phyloP scores from a whole-genome alignment of 768 basidiomycete genomes.

The Cytidiella melzeri region DNA sequence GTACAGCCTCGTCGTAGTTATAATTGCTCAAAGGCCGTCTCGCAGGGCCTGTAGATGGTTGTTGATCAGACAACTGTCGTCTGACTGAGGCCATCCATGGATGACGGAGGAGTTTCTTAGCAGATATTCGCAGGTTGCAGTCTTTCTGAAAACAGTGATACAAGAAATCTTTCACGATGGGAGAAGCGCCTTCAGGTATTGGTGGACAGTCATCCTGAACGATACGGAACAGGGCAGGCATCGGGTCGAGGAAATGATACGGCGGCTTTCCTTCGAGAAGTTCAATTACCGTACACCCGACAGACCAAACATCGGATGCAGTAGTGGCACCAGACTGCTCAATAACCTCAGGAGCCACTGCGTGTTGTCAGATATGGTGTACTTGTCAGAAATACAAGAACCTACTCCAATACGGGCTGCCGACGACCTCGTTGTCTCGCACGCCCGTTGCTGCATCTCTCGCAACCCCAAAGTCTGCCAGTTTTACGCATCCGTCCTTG shows the following conservation, averaged over 20 bases:
- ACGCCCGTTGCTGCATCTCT: conserved; percentile 70
- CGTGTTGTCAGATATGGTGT: no score
- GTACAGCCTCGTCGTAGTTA: conserved; percentile 89
- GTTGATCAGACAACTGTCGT: conserved; percentile 54
- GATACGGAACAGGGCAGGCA: conserved; percentile 98
- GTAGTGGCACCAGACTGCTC: conserved; percentile 97
- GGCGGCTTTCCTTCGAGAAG: conserved; percentile 89
- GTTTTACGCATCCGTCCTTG: conserved; percentile 96
- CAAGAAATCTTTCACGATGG: conserved; percentile 93
- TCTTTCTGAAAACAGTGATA: conserved; percentile 99
- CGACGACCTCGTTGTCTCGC: conserved; percentile 88
- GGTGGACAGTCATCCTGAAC: conserved; percentile 98
- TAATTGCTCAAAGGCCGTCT: conserved; percentile 66
- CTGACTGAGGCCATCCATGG: conserved; percentile 93
- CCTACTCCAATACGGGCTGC: conserved; percentile 98
- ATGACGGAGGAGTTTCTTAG: conserved; percentile 86
- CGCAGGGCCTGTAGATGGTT: conserved; percentile 29
- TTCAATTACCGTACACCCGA: conserved; percentile 95
- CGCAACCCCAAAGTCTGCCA: conserved; percentile 99
- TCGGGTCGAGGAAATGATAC: conserved; percentile 92
- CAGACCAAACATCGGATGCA: conserved; percentile 91
- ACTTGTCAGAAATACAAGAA: conserved; percentile 21
- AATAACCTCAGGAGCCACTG: conserved; percentile 98
- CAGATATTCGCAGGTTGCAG: conserved; percentile 87
- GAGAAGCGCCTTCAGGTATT: conserved; percentile 91